Percentiles rank a stretch among this genome's conserved stretches.
Conservation (phyloP, 352 stramenopile species). For the Globisporangium orthogonon region DNA sequence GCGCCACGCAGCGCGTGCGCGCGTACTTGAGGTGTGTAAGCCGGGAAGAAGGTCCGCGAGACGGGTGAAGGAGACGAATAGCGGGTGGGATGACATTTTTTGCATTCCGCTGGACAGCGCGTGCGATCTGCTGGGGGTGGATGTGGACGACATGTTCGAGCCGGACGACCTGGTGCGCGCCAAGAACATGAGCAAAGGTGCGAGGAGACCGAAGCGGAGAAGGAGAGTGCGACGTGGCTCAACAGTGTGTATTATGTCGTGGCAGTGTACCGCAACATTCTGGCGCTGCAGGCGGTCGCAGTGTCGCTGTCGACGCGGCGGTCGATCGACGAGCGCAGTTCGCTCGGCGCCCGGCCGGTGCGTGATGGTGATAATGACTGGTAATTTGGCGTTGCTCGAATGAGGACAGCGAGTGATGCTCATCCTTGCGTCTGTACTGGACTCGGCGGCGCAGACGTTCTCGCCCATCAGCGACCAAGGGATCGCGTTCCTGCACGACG, state of each 20-base stretch:
- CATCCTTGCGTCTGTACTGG: too few species aligned
- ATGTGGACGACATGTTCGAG: constrained; percentile 51
- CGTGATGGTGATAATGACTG: background rate
- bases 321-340: constrained; percentile 77
- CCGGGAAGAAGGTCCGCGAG: too few species aligned
- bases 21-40: constrained; percentile 58
- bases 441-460: constrained; percentile 20
- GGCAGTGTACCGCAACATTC: constrained; percentile 75
- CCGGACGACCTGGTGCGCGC: constrained; percentile 62
- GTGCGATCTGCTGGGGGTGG: constrained; percentile 60
- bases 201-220: background rate
- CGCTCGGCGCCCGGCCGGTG: constrained; percentile 27
- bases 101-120: constrained; percentile 25
- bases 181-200: constrained; percentile 66
- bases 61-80: background rate
- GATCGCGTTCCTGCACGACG: constrained; percentile 29
- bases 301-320: constrained; percentile 69
- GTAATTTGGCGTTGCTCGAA: background rate
- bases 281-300: constrained; percentile 63
- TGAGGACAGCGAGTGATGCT: too few species aligned
- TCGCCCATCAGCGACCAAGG: constrained; percentile 37
- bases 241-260: background rate
- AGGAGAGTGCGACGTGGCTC: background rate
- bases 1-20: constrained; percentile 37
- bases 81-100: background rate